Base-by-base conservation (phyloP, 2,329 filamentous ascomycete species). In the Diaporthe citri region DNA sequence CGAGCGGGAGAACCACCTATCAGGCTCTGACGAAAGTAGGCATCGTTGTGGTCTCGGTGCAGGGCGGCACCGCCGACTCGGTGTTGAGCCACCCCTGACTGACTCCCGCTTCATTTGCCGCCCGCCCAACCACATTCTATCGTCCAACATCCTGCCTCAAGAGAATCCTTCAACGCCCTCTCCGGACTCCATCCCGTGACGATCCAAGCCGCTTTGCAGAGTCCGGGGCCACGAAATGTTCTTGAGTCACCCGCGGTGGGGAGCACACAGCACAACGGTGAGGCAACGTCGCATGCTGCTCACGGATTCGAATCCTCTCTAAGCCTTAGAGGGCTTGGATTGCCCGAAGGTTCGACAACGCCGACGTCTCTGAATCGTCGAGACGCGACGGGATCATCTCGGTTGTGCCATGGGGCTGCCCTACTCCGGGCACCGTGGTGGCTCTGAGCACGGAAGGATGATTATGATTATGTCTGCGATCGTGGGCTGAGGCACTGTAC, bases 281-380 rank as follows among this genome's bases (percentile, higher is more conserved):
- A 69, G 51, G 57, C 46, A 72, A 64, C 48, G 57, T 72, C 71
- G 57, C 71, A 72, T 55, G n/a, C 25, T 56, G 46, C 34, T 64
- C 57, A 64, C 57, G 46, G 71, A 41, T 31, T 5, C 20, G 56
- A 36, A 55, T 55, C 71, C 36, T 55, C 34, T 48, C 46, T 52
- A 56, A 46, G 46, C 71, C 71, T 56, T 52, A 48, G 17, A 25
- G 12, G 71, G 71, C 46, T 55, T 55, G 57, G 57, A 55, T 51
- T 64, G 57, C 48, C 71, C 71, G 57, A 41, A 64, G 36, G n/a
- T 41, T 64, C 36, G 34, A 72, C 57, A 55, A 64, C 52, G 31
- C 36, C 48, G 59, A 60, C 34, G 43, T 43, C 36, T 64, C 57
- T 72, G 57, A 34, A 56, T 62, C 57, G 57, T 56, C 60, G 71